phyloP scores from a whole-genome alignment of 106 monocot species.

The Hemerocallis citrina region DNA sequence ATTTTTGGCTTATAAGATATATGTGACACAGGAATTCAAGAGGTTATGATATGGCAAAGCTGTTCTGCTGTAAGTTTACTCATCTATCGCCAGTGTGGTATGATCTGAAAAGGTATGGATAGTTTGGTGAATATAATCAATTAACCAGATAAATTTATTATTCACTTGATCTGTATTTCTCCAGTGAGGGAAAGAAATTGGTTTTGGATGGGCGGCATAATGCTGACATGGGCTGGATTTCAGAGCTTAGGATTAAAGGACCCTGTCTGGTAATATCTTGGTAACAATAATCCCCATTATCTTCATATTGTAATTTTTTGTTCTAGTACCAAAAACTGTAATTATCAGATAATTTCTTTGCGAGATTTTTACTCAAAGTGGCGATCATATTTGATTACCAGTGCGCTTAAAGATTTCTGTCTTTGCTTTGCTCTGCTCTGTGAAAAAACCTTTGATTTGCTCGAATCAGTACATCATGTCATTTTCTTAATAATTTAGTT shows the following conservation, averaged over 20 bases:
- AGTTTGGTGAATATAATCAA: background rate
- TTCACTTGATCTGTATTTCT: slow-evolving; percentile 4
- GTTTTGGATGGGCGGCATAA: slow-evolving; percentile 77
- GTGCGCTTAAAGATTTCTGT: too few species aligned
- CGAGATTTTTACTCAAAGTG: too few species aligned
- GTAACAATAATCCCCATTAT: background rate
- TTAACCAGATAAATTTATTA: background rate
- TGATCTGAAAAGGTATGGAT: slow-evolving; percentile 77
- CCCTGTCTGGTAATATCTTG: slow-evolving; percentile 42
- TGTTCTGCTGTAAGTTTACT: slow-evolving; percentile 59
- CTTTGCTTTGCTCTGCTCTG: too few species aligned
- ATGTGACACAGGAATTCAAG: slow-evolving; percentile 68
- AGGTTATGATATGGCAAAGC: slow-evolving; percentile 92
- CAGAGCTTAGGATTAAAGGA: slow-evolving; percentile 40
- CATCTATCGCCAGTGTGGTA: slow-evolving; percentile 98
- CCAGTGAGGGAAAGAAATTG: slow-evolving; percentile 58
- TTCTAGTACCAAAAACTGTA: background rate
- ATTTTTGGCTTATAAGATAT: too few species aligned
- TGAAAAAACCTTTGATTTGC: too few species aligned
- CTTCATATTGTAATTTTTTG: background rate
- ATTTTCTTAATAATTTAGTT: too few species aligned
- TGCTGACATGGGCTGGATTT: slow-evolving; percentile 68
- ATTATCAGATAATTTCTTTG: background rate
- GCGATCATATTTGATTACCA: too few species aligned
- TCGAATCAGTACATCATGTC: too few species aligned